Percentiles rank a stretch among this genome's conserved stretches.
Evolutionary conservation across 371 early-diverging fungal genomes (phyloP).

Genomic region (Mucor velutinosus): DNA sequence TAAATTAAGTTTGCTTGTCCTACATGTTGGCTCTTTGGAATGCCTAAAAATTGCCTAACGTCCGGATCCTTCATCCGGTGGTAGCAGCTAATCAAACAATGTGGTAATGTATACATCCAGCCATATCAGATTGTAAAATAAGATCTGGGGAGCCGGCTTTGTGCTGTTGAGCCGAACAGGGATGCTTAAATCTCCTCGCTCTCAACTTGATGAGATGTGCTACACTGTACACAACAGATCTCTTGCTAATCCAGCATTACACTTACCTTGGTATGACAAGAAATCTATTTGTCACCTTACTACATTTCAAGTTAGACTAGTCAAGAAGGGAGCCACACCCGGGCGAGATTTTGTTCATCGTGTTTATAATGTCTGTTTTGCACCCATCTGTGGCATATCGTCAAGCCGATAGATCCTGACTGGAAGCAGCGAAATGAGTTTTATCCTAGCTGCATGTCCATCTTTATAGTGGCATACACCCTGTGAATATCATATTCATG

Average conservation of each 20-base stretch:
- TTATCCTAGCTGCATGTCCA: no score
- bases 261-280: not conserved
- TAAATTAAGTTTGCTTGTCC: not conserved
- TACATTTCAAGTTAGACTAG: not conserved
- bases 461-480: no score
- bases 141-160: no score
- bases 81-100: not conserved
- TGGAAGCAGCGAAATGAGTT: no score
- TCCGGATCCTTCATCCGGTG: slow-evolving; percentile 7
- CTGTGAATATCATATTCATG: not conserved
- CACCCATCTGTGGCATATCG: no score
- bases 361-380: not conserved
- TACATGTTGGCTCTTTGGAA: not conserved
- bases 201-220: not conserved
- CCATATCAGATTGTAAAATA: not conserved
- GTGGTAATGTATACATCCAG: not conserved
- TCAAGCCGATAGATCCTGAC: no score
- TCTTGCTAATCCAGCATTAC: not conserved
- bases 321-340: not conserved
- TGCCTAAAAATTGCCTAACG: not conserved
- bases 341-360: not conserved
- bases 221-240: not conserved
- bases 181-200: not conserved
- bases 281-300: slow-evolving; percentile 2
- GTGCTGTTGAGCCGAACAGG: no score